Evolutionary conservation across 352 stramenopile genomes (phyloP).

Genomic region (Globisporangium iwayamae): DNA sequence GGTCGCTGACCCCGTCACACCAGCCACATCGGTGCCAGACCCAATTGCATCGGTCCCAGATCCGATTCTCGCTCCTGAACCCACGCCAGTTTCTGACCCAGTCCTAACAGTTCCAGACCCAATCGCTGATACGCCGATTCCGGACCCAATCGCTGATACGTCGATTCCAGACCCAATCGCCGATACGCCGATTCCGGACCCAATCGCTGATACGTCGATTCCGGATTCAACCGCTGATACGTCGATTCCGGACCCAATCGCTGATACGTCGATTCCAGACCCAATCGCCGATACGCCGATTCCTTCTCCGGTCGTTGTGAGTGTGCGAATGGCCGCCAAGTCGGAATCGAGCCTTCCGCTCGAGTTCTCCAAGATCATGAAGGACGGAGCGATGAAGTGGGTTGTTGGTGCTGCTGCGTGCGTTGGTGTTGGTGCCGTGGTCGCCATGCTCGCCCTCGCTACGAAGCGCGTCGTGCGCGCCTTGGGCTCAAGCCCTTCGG

Average conservation of each 20-base stretch:
- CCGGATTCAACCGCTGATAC: no score
- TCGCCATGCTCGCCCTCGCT: conserved; percentile 1
- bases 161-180: no score
- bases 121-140: not conserved
- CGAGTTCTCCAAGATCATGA: conserved; percentile 4
- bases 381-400: conserved; percentile 1
- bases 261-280: not conserved
- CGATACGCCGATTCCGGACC: no score
- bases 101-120: not conserved
- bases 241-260: no score
- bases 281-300: not conserved
- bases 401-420: not conserved
- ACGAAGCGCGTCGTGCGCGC: not conserved
- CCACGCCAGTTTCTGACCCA: not conserved
- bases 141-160: not conserved
- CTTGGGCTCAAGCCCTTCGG: not conserved
- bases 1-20: no score
- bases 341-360: not conserved
- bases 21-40: no score
- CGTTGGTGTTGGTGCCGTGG: not conserved
- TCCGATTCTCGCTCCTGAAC: not conserved
- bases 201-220: no score
- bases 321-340: not conserved
- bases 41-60: not conserved
- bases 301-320: not conserved